phyloP scores from a whole-genome alignment of 1,284 basidiomycete genomes.

The Lentinus polychrous region DNA sequence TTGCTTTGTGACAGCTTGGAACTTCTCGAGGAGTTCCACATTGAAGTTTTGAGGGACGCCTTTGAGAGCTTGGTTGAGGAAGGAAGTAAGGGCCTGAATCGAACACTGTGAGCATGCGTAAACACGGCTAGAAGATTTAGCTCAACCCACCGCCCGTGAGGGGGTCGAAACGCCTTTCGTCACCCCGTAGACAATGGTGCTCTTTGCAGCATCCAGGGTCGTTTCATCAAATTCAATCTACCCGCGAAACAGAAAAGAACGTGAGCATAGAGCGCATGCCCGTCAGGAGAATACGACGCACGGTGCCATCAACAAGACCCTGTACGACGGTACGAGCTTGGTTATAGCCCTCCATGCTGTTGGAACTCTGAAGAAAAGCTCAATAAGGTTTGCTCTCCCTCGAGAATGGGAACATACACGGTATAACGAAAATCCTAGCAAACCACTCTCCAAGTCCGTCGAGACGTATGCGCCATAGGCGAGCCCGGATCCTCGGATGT shows the following conservation, averaged over 20 bases:
- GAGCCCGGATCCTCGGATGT: conserved; percentile 86
- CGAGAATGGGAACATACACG: conserved; percentile 44
- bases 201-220: conserved; percentile 88
- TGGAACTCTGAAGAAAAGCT: conserved; percentile 62
- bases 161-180: conserved; percentile 82
- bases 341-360: conserved; percentile 77
- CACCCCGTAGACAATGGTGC: conserved; percentile 81
- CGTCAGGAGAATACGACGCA: conserved; percentile 29
- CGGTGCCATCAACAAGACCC: conserved; percentile 73
- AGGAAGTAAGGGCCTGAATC: conserved; percentile 67
- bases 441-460: conserved; percentile 77
- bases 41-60: conserved; percentile 69
- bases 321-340: conserved; percentile 75
- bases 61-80: conserved; percentile 83
- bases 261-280: too few relatives aligned
- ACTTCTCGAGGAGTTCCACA: conserved; percentile 70
- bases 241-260: not conserved
- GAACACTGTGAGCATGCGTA: not conserved
- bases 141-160: conserved; percentile 64
- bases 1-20: conserved; percentile 50
- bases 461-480: conserved; percentile 89
- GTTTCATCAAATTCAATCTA: conserved; percentile 81
- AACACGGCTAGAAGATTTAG: not conserved
- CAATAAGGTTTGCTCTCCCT: not conserved
- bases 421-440: conserved; percentile 79